Evolutionary conservation across 371 early-diverging fungal genomes (phyloP), one percentile per base, ranked within the genome.

Genomic region (Chytridium lagenaria): DNA sequence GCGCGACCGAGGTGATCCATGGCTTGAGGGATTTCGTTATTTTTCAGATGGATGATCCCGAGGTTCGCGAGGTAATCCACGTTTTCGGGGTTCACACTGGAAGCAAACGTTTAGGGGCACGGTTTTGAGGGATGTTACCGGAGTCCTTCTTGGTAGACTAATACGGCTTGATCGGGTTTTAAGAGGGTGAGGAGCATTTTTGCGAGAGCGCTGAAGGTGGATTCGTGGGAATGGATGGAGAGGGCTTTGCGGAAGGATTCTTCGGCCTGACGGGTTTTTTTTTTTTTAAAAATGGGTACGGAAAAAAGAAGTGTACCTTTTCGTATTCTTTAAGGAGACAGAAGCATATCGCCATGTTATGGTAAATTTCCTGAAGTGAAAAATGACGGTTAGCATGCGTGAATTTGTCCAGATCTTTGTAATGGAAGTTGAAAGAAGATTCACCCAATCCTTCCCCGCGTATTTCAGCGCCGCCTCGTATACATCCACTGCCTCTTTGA

Each of bases 371-470:
- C 55, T 55, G 26, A 16, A 28, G 44, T 44, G 7, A n/a, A n/a
- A n/a, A n/a, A n/a, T 44, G 44, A 44, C 19, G 7, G 19, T 44
- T 7, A 44, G 44, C 7, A 44, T 7, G 19, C 7, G 12, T 12
- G 44, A 44, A 44, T 44, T 7, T 44, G 19, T n/a, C n/a, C n/a
- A 19, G 44, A 44, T 44, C 44, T 44, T 7, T 19, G 19, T 12
- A 44, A 19, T 44, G 19, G 19, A 7, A 44, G 7, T 55, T 26
- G 23, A 55, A 55, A 55, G 55, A 16, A 55, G 26, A 10, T 10
- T 55, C 55, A 55, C 55, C 55, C 55, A 55, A 26, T 55, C 55
- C 19, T 55, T 55, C 7, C 55, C 55, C 10, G 55, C 55, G 26
- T 55, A 55, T 26, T 55, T 55, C 26, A 55, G 10, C 16, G 55